Evolutionary conservation across 306 rosid genomes (phyloP).

Genomic region (Cucurbita maxima): DNA sequence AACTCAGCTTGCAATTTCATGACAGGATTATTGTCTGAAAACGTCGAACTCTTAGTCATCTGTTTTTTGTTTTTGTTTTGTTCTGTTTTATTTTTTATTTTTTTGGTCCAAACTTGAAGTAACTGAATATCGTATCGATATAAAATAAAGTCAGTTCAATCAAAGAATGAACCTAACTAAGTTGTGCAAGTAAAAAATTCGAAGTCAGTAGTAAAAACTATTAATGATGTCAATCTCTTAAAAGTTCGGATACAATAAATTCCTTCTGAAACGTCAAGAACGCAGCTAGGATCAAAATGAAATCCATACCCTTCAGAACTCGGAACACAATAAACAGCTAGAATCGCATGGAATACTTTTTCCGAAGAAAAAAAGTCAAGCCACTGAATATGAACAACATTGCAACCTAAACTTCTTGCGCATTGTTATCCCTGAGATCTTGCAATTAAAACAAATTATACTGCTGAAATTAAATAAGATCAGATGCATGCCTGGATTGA

Average conservation of each 20-base stretch:
- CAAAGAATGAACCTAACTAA: neutral
- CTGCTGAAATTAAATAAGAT: neutral
- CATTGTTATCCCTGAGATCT: neutral
- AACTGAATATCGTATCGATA: neutral
- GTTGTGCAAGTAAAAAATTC: neutral
- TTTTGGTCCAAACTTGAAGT: neutral
- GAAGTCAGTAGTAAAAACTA: neutral
- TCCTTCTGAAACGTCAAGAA: neutral
- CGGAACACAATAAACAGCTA: neutral
- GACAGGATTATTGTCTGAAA: neutral
- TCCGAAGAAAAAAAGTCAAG: neutral
- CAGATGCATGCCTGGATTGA: slow-evolving; percentile 27
- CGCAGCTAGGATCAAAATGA: neutral
- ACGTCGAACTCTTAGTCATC: neutral
- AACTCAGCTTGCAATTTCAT: neutral
- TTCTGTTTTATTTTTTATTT: no score
- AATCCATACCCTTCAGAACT: neutral
- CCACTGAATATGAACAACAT: neutral
- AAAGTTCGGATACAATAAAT: neutral
- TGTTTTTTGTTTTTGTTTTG: no score
- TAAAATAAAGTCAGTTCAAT: neutral
- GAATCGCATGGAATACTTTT: neutral
- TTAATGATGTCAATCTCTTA: neutral
- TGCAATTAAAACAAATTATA: neutral
- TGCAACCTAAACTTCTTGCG: neutral